Evolutionary conservation across 352 stramenopile species (phyloP), one percentile per base, ranked within the genome.

Genomic region (Pythium insidiosum): DNA sequence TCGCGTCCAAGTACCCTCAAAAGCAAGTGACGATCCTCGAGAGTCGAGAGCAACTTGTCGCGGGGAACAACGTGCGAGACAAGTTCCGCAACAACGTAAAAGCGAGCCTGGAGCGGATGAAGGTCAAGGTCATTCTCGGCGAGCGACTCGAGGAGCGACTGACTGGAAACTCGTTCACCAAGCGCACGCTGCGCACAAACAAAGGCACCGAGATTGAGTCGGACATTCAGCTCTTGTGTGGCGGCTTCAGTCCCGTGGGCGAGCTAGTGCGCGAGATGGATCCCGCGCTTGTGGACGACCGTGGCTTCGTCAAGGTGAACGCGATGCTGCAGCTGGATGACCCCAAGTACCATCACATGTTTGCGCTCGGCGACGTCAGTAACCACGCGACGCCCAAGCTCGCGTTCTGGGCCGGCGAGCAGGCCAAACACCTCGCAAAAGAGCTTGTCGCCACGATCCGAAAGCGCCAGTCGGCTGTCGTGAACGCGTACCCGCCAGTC

Each of bases 21-120:
- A 86, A 86, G 53, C 61, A 46, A 10, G 61, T 86, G 25, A 84
- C 58, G 6, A 66, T 86, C 23, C 20, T 82, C 5, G 58, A 81
- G 0, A 51, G 43, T 12, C 53, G 58, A 23, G 39, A 56, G 0
- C 35, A 55, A 18, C 57, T 86, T 26, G 45, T 76, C 6, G 28
- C 51, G 10, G 33, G 45, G 13, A 57, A 63, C 43, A 62, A 69
- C 4, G 38, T 84, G 5, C 43, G 38, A 10, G 56, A 82, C 33
- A 76, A 70, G 50, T 82, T 81, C 38, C 65, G 56, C 26, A 33
- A 20, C 7, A 50, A 56, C 7, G 40, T 84, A 9, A 48, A 51
- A 3, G 24, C 43, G 2, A 51, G 49, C 5, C 43, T 88, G 0
- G 30, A 57, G 4, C 56, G 62, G 15, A 35, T 84, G 23, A 55